These are phyloP conservation scores for Microstroma glucosiphilum DNA, from an alignment of 1,284 basidiomycete species.

Conservation along the genomic window DNA sequence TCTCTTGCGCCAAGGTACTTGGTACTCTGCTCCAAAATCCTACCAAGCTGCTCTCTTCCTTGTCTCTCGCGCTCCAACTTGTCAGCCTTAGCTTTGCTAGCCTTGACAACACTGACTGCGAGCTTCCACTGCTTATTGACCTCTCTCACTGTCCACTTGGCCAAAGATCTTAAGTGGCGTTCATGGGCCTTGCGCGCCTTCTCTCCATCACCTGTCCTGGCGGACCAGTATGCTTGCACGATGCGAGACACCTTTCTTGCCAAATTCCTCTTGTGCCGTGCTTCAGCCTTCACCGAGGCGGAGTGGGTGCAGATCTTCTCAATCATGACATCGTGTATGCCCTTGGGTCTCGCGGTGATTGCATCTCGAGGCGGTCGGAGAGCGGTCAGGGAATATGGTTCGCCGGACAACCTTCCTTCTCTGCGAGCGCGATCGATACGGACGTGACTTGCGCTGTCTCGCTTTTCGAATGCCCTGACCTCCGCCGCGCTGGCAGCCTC, in stretches of 20 bases:
- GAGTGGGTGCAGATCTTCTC: conserved; percentile 23
- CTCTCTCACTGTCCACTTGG: conserved; percentile 65
- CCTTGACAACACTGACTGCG: conserved; percentile 75
- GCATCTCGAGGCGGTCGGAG: conserved; percentile 2
- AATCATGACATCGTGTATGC: conserved; percentile 9
- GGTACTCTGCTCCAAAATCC: conserved; percentile 81
- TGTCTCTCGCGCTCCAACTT: conserved; percentile 64
- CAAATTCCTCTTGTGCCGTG: conserved; percentile 48
- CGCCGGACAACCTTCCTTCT: background rate
- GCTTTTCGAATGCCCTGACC: background rate
- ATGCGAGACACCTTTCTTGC: conserved; percentile 61
- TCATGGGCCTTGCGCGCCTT: conserved; percentile 64
- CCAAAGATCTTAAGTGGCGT: conserved; percentile 62
- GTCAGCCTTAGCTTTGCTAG: conserved; percentile 60
- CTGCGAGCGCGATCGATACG: conserved; percentile 6
- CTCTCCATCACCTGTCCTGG: conserved; percentile 60
- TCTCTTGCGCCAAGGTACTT: conserved; percentile 70
- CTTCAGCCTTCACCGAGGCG: conserved; percentile 31
- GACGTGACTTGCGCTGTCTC: conserved; percentile 1
- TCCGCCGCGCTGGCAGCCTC: conserved; percentile 2
- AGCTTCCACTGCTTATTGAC: conserved; percentile 80
- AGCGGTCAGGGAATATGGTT: background rate
- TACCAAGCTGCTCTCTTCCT: conserved; percentile 78
- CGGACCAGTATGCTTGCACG: conserved; percentile 73
- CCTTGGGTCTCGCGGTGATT: background rate